Evolutionary conservation across 805 yeast species (phyloP).

Genomic region (Ogataea nonfermentans): DNA sequence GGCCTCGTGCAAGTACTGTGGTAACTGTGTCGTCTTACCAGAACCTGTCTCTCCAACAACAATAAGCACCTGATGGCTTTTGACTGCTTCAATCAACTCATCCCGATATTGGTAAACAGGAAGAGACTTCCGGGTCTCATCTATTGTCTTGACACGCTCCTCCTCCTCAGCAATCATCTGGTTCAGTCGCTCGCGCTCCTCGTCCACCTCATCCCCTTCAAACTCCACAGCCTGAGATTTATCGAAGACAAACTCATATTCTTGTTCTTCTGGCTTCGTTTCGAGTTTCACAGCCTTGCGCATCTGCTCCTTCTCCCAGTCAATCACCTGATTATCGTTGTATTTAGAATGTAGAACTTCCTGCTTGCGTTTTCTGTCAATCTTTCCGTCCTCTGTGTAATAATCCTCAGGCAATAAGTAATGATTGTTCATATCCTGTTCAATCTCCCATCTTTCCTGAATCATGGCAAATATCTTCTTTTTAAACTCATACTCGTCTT

Average conservation of each 20-base stretch:
- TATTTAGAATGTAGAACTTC: constrained; percentile 44
- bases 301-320: constrained; percentile 45
- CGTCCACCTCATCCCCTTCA: constrained; percentile 28
- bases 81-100: constrained; percentile 58
- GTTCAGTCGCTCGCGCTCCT: constrained; percentile 30
- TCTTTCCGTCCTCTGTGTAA: constrained; percentile 47
- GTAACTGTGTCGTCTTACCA: constrained; percentile 92
- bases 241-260: constrained; percentile 78
- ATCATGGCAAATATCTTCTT: constrained; percentile 47
- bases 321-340: constrained; percentile 24
- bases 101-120: constrained; percentile 72
- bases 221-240: constrained; percentile 53
- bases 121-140: constrained; percentile 57
- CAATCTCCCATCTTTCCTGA: constrained; percentile 38
- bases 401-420: constrained; percentile 60
- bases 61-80: constrained; percentile 67
- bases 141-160: constrained; percentile 37
- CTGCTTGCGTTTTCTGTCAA: constrained; percentile 55
- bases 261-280: constrained; percentile 32
- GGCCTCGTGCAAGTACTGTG: constrained; percentile 81
- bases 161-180: constrained; percentile 36
- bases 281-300: constrained; percentile 12
- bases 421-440: constrained; percentile 21
- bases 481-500: constrained; percentile 49
- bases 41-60: constrained; percentile 96